Base-by-base conservation (phyloP, 2,329 filamentous ascomycete genomes). In the Aspergillus niger region DNA sequence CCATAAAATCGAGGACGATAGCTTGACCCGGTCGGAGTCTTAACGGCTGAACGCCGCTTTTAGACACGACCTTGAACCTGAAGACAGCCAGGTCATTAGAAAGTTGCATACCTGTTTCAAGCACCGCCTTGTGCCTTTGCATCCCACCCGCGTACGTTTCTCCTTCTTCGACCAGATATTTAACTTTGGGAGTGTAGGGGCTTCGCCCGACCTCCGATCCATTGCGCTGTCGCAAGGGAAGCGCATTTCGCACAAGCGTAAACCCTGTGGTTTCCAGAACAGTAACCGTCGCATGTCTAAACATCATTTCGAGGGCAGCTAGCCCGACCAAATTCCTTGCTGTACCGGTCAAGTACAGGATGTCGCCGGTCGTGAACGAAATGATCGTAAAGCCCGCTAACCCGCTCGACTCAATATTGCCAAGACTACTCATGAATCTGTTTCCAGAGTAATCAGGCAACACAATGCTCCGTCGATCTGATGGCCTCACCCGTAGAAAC, bases 291-390 rank as follows among this genome's bases (percentile, higher is more conserved):
- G 17, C 41, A 2, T 43, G 41, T 20, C 17, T 11, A 22, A 1
- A 22, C 41, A 43, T 43, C 0, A 43, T 22, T 13, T n/a, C 17
- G 10, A 20, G 4, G 5, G 48, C 56, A 0, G 32, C 5, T 6
- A 2, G n/a, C 5, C 56, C 56, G 11, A 52, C 30, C 8, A 63
- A n/a, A 30, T 65, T 65, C 20, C 63, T 48, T 3, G 68, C 68
- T 5, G 13, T 63, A 5, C 68, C 68, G 2, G 68, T 69, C 28
- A 70, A 15, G 32, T 70, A 70, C 28, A 70, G 60, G 4, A 69
- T 43, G 49, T 69, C 65, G 2, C 68, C 68, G 2, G 67, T 67
- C 8, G 52, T 59, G 50, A 70, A 70, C 4, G 65, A 67, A 2
- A 67, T 50, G 7, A 70, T 64, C 1, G 67, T 69, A 7, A 70